Evolutionary conservation across 495 filamentous ascomycete species (phyloP), one percentile per base, ranked within the genome.

Genomic region (Neurospora sp.): DNA sequence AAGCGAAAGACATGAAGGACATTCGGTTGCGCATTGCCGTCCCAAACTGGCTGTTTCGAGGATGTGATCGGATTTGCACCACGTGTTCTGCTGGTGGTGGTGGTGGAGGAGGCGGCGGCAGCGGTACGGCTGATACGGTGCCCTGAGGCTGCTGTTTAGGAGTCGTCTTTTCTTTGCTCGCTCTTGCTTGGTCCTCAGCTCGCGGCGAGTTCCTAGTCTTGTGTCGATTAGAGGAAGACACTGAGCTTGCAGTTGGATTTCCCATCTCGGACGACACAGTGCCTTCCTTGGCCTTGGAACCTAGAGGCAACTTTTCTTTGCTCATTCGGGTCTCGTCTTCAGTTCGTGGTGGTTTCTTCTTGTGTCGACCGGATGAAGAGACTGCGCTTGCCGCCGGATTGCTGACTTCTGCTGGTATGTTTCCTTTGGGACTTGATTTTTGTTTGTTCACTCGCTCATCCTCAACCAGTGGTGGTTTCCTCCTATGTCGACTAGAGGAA

Each of bases 1-100:
- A 76, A 0, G 80, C 70, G 59, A 80, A 77, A 3, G 81, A 80
- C 69, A 77, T 72, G 7, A 80, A 69, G 10, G 81, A 83, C 9
- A 78, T 69, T 37, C 81, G 66, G 31, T 78, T 79, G 14, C 70
- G 61, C n/a, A 20, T 59, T 14, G 70, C 68, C 8, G 76, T 10
- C 18, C 68, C 42, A 37, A 69, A 73, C 42, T 40, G 42, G 22
- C 68, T 69, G 68, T 48, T 61, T 31, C 53, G 53, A 9, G 53
- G 53, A 37, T 66, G 31, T 35, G 53, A 37, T 66, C 53, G 22
- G 27, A 66, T 31, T 66, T 31, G 53, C 14, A 37, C 53, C 12
- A 66, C 27, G 53, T 66, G 31, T 31, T 66, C 53, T 66, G 6
- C 53, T 10, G 53, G 11, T 66, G 27, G 27, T 18, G 53, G 53